phyloP scores from a whole-genome alignment of 495 filamentous ascomycete species.

The Aspergillus asperescens region DNA sequence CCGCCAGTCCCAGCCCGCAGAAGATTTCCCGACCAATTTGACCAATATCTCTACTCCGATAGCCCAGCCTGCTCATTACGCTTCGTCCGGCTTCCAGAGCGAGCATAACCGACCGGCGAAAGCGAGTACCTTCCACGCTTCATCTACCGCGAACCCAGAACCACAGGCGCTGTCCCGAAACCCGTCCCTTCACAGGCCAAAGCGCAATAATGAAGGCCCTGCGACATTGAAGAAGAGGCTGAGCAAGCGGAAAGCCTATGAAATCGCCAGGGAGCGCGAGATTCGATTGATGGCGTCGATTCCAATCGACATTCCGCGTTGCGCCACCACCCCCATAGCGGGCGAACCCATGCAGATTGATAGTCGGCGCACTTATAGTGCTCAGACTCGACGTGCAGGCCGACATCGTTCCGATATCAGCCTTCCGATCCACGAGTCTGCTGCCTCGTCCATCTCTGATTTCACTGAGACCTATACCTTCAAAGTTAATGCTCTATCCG shows the following conservation, averaged over 20 bases:
- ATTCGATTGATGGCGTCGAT: conserved; percentile 72
- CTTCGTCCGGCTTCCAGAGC: conserved; percentile 18
- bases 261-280: conserved; percentile 74
- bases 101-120: conserved; percentile 18
- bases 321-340: conserved; percentile 48
- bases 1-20: conserved; percentile 29
- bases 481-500: conserved; percentile 67
- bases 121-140: conserved; percentile 20
- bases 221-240: conserved; percentile 60
- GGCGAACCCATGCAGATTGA: conserved; percentile 49
- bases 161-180: conserved; percentile 38
- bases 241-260: conserved; percentile 70
- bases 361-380: conserved; percentile 55
- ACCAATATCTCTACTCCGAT: conserved; percentile 33
- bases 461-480: conserved; percentile 64
- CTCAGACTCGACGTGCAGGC: conserved; percentile 52
- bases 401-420: conserved; percentile 67
- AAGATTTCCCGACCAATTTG: conserved; percentile 24
- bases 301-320: conserved; percentile 58
- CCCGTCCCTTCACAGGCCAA: conserved; percentile 60
- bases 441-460: conserved; percentile 67
- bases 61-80: conserved; percentile 23
- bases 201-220: conserved; percentile 52
- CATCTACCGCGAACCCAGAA: conserved; percentile 40
- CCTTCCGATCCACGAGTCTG: conserved; percentile 63